Evolutionary conservation across 805 yeast genomes (phyloP).

Genomic region (Candida stauntonica): DNA sequence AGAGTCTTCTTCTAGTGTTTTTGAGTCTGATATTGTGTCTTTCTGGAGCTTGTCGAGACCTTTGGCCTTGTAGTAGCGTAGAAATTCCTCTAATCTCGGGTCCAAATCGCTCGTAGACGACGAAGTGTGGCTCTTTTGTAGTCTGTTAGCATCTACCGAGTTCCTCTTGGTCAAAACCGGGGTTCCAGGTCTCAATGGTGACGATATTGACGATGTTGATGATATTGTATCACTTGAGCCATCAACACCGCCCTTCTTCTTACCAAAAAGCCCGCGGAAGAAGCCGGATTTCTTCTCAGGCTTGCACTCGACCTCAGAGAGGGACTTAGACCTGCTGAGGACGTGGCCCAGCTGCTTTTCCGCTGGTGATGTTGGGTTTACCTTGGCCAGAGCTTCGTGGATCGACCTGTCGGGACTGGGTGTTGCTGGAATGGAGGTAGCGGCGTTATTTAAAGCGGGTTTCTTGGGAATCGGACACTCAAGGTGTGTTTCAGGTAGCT

Average conservation of each 20-base stretch:
- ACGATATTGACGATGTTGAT: neutral
- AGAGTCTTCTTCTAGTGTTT: no score
- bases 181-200: neutral
- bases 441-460: neutral
- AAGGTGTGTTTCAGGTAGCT: conserved; percentile 15
- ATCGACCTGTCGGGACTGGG: conserved; percentile 7
- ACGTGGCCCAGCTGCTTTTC: conserved; percentile 15
- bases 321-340: conserved; percentile 29
- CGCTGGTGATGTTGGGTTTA: conserved; percentile 5
- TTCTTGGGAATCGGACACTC: conserved; percentile 8
- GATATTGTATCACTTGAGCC: conserved; percentile 4
- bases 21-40: no score
- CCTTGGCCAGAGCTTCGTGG: conserved; percentile 8
- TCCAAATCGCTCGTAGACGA: conserved; percentile 31
- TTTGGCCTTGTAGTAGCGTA: conserved; percentile 34
- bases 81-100: conserved; percentile 43
- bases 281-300: conserved; percentile 32
- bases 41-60: conserved; percentile 23
- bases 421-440: conserved; percentile 1
- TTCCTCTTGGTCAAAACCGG: neutral
- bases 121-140: conserved; percentile 18
- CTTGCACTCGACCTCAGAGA: conserved; percentile 22
- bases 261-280: conserved; percentile 32
- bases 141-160: neutral
- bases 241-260: conserved; percentile 20